phyloP scores from a whole-genome alignment of 495 filamentous ascomycete genomes.

The Aspergillus nidulans region DNA sequence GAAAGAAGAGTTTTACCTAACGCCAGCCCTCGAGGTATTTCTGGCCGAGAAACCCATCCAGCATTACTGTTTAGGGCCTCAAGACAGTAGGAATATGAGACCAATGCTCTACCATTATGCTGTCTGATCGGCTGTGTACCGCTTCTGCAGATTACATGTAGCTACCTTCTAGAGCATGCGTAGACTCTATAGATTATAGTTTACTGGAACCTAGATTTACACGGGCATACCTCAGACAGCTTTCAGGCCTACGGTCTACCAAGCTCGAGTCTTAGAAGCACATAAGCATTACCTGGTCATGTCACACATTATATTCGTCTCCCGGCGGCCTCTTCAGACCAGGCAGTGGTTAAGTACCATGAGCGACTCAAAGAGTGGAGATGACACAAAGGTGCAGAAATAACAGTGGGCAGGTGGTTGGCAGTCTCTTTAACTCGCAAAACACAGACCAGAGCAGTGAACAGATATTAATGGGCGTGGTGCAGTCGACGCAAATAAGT shows the following conservation, averaged over 20 bases:
- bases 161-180: background rate
- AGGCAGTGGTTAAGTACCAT: slow-evolving; percentile 6
- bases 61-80: too few species aligned
- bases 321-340: background rate
- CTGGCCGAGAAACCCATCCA: too few species aligned
- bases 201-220: background rate
- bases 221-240: too few species aligned
- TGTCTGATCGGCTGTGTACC: too few species aligned
- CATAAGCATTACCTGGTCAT: background rate
- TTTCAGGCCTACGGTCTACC: too few species aligned
- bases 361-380: slow-evolving; percentile 2
- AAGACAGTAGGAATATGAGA: background rate
- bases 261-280: background rate
- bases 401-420: background rate
- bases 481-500: background rate
- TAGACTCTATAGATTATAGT: background rate
- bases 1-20: too few species aligned
- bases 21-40: too few species aligned
- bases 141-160: background rate
- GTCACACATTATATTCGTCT: slow-evolving; percentile 9
- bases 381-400: background rate
- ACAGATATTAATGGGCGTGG: background rate
- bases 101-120: background rate
- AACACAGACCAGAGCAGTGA: background rate
- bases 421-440: slow-evolving; percentile 4